phyloP scores from a whole-genome alignment of 805 yeast genomes.

The Yarrowia osloensis region DNA sequence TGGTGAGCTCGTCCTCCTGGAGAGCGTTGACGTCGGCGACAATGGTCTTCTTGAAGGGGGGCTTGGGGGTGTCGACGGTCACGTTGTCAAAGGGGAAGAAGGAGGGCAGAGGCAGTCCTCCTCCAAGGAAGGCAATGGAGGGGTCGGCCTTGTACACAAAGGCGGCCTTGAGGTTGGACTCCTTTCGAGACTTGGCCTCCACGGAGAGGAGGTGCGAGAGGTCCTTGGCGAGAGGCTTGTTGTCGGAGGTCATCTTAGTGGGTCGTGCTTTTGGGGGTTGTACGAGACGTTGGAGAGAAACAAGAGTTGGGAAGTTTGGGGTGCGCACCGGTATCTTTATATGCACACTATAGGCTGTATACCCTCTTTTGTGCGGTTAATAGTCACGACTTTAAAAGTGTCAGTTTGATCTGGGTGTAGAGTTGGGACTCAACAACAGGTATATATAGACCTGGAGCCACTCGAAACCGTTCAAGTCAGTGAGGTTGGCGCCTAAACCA shows the following conservation, averaged over 20 bases:
- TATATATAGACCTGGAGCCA: background rate
- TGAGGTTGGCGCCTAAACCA: no score
- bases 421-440: background rate
- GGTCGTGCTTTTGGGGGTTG: background rate
- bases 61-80: conserved; percentile 59
- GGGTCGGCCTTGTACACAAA: conserved; percentile 76
- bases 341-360: background rate
- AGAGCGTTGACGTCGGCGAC: conserved; percentile 35
- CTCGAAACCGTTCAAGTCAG: no score
- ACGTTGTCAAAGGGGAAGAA: conserved; percentile 90
- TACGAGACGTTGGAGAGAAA: background rate
- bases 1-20: conserved; percentile 37
- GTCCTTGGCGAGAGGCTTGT: conserved; percentile 56
- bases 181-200: conserved; percentile 74
- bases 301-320: conserved; percentile 3
- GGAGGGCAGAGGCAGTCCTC: conserved; percentile 89
- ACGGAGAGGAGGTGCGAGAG: conserved; percentile 71
- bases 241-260: conserved; percentile 17
- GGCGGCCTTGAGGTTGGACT: conserved; percentile 81
- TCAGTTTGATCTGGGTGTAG: background rate
- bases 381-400: background rate
- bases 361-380: background rate
- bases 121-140: conserved; percentile 84
- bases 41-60: conserved; percentile 80
- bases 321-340: background rate